These are phyloP conservation scores for Debaryomyces nepalensis DNA, from an alignment of 1,139 yeast genomes.

Conservation along the genomic window DNA sequence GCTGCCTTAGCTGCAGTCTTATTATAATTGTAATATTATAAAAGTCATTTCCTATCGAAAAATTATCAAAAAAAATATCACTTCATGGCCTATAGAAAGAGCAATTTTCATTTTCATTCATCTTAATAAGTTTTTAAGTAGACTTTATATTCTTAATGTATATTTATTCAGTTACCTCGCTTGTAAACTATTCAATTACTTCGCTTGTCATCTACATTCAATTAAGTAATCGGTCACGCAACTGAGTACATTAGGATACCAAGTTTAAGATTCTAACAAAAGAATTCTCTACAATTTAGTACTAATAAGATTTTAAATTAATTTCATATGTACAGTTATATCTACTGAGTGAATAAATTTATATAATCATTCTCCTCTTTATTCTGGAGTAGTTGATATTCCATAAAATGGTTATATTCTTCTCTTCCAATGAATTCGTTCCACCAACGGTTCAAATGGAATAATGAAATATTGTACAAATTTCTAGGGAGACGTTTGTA, in stretches of 20 bases:
- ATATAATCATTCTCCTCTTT: slow-evolving; percentile 22
- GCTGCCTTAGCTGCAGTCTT: slow-evolving; percentile 51
- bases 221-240: no score
- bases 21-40: slow-evolving; percentile 29
- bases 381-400: slow-evolving; percentile 19
- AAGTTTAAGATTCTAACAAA: no score
- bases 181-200: not conserved
- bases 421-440: slow-evolving; percentile 70
- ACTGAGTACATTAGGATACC: no score
- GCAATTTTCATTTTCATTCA: slow-evolving; percentile 4
- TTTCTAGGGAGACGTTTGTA: slow-evolving; percentile 73
- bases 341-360: slow-evolving; percentile 16
- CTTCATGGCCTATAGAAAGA: slow-evolving; percentile 7
- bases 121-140: slow-evolving; percentile 3
- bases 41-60: slow-evolving; percentile 7
- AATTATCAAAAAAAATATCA: slow-evolving; percentile 8
- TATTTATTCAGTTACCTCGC: slow-evolving; percentile 6
- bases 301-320: not conserved
- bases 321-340: slow-evolving; percentile 7
- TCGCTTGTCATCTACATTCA: no score
- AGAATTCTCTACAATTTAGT: not conserved
- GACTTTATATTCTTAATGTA: slow-evolving; percentile 8
- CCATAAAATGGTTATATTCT: slow-evolving; percentile 22
- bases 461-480: slow-evolving; percentile 53
- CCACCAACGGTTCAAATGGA: slow-evolving; percentile 66